These are phyloP conservation scores for Micromonas commoda DNA, from an alignment of 139 green algal genomes.

Conservation along the genomic window DNA sequence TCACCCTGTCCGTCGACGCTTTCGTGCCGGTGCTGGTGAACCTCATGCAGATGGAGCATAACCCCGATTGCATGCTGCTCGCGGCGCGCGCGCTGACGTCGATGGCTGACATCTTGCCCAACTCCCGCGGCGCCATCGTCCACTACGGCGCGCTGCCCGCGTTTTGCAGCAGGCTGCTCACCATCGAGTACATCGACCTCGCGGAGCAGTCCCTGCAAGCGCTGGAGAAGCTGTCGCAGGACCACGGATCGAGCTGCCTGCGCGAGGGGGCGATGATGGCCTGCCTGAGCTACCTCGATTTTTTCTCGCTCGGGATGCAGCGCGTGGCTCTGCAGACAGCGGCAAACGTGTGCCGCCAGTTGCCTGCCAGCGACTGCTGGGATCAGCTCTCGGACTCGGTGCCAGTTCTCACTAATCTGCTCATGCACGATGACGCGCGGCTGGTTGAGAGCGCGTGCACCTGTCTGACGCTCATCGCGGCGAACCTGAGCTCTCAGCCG, in stretches of 20 bases:
- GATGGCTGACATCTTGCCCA: conserved; percentile 78
- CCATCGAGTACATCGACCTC: conserved; percentile 97
- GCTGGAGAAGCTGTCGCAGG: conserved; percentile 88
- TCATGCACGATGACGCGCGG: conserved; percentile 70
- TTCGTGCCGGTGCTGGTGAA: conserved; percentile 82
- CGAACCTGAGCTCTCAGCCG: conserved; percentile 45
- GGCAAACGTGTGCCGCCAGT: conserved; percentile 75
- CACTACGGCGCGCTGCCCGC: conserved; percentile 70
- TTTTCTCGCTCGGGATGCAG: conserved; percentile 90
- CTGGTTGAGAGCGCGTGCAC: conserved; percentile 82
- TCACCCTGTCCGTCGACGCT: conserved; percentile 69
- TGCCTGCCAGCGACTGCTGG: conserved; percentile 42
- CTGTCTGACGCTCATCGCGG: conserved; percentile 71
- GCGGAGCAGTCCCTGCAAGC: conserved; percentile 83
- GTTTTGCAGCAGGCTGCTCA: conserved; percentile 79
- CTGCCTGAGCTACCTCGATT: conserved; percentile 89
- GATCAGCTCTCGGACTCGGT: conserved; percentile 58
- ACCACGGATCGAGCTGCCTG: conserved; percentile 62
- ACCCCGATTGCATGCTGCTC: conserved; percentile 88
- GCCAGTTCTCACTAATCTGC: conserved; percentile 78
- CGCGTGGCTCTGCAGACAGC: conserved; percentile 78
- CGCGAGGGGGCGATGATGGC: conserved; percentile 72
- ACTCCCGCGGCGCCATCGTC: conserved; percentile 64
- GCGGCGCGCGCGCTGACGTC: conserved; percentile 83
- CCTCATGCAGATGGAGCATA: conserved; percentile 77